A percentile compares a stretch with the other conserved stretches of the same genome.
Evolutionary conservation across 768 basidiomycete genomes (phyloP).

Genomic region (Collybia sordida): DNA sequence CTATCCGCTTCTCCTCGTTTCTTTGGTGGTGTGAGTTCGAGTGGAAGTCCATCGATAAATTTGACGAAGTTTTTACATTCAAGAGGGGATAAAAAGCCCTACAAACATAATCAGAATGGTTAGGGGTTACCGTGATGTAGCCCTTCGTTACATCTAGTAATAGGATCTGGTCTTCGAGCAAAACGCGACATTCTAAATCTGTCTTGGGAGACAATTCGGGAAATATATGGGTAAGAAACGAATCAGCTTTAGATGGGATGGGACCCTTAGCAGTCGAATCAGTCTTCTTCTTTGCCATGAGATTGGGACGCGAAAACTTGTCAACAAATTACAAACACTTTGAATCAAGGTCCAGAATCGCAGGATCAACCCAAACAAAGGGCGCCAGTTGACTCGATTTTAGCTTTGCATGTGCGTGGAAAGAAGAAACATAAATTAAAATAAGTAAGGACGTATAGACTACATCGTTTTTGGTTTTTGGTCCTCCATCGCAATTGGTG

Average conservation of each 20-base stretch:
- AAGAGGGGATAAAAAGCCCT: constrained; percentile 56
- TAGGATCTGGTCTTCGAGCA: constrained; percentile 67
- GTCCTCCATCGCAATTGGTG: constrained; percentile 4
- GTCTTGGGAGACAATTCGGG: constrained; percentile 45
- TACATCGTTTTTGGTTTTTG: constrained; percentile 7
- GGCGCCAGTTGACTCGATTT: no score
- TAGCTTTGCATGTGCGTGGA: no score
- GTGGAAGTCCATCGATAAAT: constrained; percentile 58
- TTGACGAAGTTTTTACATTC: constrained; percentile 63
- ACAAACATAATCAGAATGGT: neutral
- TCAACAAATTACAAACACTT: no score
- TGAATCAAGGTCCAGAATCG: no score
- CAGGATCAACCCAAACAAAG: no score
- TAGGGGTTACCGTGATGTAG: no score
- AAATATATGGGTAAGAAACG: constrained; percentile 24
- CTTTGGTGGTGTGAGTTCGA: constrained; percentile 69
- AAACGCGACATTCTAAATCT: constrained; percentile 40
- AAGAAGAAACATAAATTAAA: no score
- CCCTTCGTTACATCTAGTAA: constrained; percentile 47
- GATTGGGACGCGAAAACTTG: neutral
- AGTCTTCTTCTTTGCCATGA: constrained; percentile 16
- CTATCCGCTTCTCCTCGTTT: constrained; percentile 72
- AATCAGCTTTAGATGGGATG: neutral
- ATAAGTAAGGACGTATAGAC: neutral
- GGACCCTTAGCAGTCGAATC: constrained; percentile 2